Evolutionary conservation across 176 grass and related monocot genomes (phyloP).

Genomic region (Carex pumila): DNA sequence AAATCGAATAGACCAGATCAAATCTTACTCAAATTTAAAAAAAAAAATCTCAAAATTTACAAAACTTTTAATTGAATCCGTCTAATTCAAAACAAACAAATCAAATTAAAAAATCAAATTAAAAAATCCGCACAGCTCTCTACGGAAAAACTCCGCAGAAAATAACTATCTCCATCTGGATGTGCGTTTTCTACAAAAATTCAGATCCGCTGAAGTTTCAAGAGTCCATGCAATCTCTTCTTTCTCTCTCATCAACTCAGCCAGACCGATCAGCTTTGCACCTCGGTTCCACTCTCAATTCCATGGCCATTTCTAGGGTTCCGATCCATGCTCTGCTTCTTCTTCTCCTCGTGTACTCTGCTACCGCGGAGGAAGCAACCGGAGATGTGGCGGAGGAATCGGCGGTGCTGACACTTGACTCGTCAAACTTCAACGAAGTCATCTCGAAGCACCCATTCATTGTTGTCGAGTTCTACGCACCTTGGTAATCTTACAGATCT

Average conservation of each 20-base stretch:
- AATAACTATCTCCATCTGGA: no score
- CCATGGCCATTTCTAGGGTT: constrained; percentile 52
- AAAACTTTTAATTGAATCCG: no score
- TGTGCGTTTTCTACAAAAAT: background rate
- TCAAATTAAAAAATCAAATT: no score
- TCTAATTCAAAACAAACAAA: no score
- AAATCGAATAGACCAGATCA: no score
- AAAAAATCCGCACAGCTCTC: no score
- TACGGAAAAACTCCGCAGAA: no score
- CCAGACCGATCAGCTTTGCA: background rate
- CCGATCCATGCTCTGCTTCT: constrained; percentile 16
- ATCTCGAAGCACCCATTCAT: constrained; percentile 80
- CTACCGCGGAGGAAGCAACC: constrained; percentile 8
- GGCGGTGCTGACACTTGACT: constrained; percentile 73
- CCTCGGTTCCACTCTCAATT: background rate
- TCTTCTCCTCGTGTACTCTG: constrained; percentile 24
- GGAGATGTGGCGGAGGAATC: constrained; percentile 18
- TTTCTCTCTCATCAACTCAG: background rate
- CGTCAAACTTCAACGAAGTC: constrained; percentile 58
- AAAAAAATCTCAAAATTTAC: no score
- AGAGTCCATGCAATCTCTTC: no score
- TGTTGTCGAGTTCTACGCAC: constrained; percentile 95
- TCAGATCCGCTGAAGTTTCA: no score
- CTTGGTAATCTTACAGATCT: constrained; percentile 57
- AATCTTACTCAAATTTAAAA: no score